These are phyloP conservation scores for Coccinonectria pachysandricola DNA, from an alignment of 2,329 filamentous ascomycete species.

Conservation along the genomic window DNA sequence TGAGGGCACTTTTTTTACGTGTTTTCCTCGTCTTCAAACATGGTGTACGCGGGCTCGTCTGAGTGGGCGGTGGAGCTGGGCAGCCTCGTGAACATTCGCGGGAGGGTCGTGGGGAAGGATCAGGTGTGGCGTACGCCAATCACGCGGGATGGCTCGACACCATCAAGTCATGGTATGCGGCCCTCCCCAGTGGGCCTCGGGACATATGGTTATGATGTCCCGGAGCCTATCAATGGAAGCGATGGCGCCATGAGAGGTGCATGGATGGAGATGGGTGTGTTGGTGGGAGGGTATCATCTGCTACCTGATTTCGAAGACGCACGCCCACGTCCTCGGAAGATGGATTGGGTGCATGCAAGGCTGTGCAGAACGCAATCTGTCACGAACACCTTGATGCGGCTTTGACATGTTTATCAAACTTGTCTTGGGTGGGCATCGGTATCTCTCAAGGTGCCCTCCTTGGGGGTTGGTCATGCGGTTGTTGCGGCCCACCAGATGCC, in stretches of 20 bases:
- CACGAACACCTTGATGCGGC: slow-evolving; percentile 3
- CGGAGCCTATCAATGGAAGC: slow-evolving; percentile 7
- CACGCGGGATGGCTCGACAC: slow-evolving; percentile 12
- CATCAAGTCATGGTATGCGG: slow-evolving; percentile 7
- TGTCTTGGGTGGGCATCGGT: too few relatives aligned
- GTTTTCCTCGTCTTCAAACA: too few relatives aligned
- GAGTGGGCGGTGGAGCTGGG: slow-evolving; percentile 16
- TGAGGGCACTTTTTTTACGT: slow-evolving; percentile 12
- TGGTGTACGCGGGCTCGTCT: too few relatives aligned
- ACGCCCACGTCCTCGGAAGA: slow-evolving; percentile 1
- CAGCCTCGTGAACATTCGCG: slow-evolving; percentile 22
- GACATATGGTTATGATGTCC: slow-evolving; percentile 6
- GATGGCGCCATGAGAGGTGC: slow-evolving; percentile 16
- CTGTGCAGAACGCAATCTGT: slow-evolving; percentile 4
- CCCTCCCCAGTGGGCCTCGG: slow-evolving; percentile 8
- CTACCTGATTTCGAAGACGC: slow-evolving; percentile 2
- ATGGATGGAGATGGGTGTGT: slow-evolving; percentile 8
- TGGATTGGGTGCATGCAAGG: slow-evolving; percentile 1
- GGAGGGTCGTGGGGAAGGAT: slow-evolving; percentile 23
- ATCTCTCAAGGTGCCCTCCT: too few relatives aligned
- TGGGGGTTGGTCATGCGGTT: slow-evolving; percentile 12
- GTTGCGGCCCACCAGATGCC: too few relatives aligned
- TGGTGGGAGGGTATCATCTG: slow-evolving; percentile 7
- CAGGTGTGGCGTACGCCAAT: slow-evolving; percentile 32
- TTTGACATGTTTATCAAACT: too few relatives aligned